Conservation (phyloP, 345 rosid species). For the Gossypium turneri region DNA sequence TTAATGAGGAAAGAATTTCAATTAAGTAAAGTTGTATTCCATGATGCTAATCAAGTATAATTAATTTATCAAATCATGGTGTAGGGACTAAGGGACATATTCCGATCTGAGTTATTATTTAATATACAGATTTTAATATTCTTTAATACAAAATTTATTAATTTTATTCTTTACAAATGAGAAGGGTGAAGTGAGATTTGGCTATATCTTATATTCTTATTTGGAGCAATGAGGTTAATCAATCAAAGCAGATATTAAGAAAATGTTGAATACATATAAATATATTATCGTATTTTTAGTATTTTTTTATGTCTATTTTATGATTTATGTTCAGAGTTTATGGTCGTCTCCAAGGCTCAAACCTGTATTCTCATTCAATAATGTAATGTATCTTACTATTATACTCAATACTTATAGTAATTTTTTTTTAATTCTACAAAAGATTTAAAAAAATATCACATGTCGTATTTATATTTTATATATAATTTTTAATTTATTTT, state of each 20-base stretch:
- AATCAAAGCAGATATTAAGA: not conserved
- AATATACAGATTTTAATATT: not conserved
- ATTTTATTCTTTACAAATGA: not conserved
- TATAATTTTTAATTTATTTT: too few species aligned
- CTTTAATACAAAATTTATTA: not conserved
- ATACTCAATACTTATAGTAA: too few species aligned
- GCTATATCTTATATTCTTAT: not conserved
- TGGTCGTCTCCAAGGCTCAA: too few species aligned
- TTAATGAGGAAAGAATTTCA: not conserved
- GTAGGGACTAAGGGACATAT: not conserved
- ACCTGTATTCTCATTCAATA: fast-evolving
- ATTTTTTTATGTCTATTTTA: too few species aligned
- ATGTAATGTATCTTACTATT: fast-evolving
- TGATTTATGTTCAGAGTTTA: too few species aligned
- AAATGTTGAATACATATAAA: too few species aligned
- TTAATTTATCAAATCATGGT: not conserved
- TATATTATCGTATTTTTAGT: too few species aligned
- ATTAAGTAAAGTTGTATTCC: not conserved
- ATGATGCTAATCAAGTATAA: not conserved
- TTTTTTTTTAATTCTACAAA: too few species aligned
- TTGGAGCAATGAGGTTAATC: not conserved
- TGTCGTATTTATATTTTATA: too few species aligned
- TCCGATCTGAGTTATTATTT: not conserved
- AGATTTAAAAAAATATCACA: too few species aligned
- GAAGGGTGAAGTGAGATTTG: not conserved